Conservation (phyloP, 257 asterid species). For the Echium plantagineum region DNA sequence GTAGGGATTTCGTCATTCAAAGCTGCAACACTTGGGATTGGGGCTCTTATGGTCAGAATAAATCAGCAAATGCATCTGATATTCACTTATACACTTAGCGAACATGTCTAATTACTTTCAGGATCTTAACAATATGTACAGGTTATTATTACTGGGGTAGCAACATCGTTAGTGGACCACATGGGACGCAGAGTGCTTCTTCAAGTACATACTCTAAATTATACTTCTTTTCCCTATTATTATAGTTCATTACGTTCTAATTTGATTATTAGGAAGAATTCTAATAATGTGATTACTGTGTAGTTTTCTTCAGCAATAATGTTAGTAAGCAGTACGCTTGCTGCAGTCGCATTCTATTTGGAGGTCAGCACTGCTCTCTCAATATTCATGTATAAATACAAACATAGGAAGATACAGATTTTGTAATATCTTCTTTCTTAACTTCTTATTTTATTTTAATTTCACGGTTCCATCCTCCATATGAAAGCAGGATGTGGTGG, state of each 20-base stretch:
- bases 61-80: too few relatives aligned
- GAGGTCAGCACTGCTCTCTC: constrained; percentile 28
- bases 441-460: not conserved
- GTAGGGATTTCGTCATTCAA: constrained; percentile 66
- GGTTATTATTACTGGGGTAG: constrained; percentile 65
- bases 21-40: constrained; percentile 73
- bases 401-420: not conserved
- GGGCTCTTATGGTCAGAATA: constrained; percentile 19
- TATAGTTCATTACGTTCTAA: not conserved
- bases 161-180: constrained; percentile 58
- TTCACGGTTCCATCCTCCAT: not conserved
- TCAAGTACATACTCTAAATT: constrained; percentile 30
- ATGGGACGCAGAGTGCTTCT: constrained; percentile 86
- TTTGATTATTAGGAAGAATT: not conserved
- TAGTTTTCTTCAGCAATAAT: constrained; percentile 58
- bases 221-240: not conserved
- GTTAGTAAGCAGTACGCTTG: constrained; percentile 57
- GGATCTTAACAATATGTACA: constrained; percentile 4
- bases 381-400: not conserved
- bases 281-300: constrained; percentile 7
- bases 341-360: constrained; percentile 54
- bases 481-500: constrained; percentile 37
- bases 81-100: too few relatives aligned
- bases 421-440: not conserved
- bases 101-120: too few relatives aligned